Base-by-base conservation (phyloP, 2,329 filamentous ascomycete genomes). In the Paraphoma chrysanthemicola region DNA sequence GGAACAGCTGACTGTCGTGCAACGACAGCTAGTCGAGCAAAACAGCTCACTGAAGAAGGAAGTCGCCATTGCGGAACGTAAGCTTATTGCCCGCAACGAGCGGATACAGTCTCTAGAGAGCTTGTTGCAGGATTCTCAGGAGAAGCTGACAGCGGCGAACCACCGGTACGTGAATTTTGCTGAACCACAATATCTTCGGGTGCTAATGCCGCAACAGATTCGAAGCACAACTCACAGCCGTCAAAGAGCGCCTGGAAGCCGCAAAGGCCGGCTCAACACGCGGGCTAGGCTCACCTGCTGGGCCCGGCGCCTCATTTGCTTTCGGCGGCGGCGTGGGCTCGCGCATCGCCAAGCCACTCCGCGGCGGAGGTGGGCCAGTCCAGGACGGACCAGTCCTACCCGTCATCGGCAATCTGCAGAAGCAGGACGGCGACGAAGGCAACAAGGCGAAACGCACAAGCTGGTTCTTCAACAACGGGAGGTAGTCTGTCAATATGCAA, bases 1-100 rank as follows among this genome's bases (percentile, higher is more conserved):
- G 41, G 95, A 99, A 81, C 95, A 99, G 79, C 85, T 99, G 52
- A 99, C 95, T 3, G 92, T 97, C 73, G 95, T 99, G 51, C 95
- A 99, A 80, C 88, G 95, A 53, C 95, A 99, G 80, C 88, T 99
- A 11, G 95, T 99, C 31, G 95, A 99, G 82, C 95, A 99, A 79
- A 99, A 99, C 80, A 66, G 62, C 31, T 90, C 90, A 61, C 84
- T 99, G 71, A 99, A 99, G 88, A 98, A 99, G 84, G 95, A 99
- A 80, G 95, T 99, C 53, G 95, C 95, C 53, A 99, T 99, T 74
- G 95, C 95, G 0, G 95, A 99, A 83, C 88, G 95, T 69, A 99
- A 99, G 80, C 85, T 99, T 60, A 96, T 96, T 77, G 95, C 95
- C 23, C 86, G 95, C 68, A 98, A 98, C 74, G 95, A 99, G 83